Percentiles rank a stretch among this genome's conserved stretches.
Evolutionary conservation across 1,284 basidiomycete species (phyloP).

Genomic region (Papiliotrema fonsecae): DNA sequence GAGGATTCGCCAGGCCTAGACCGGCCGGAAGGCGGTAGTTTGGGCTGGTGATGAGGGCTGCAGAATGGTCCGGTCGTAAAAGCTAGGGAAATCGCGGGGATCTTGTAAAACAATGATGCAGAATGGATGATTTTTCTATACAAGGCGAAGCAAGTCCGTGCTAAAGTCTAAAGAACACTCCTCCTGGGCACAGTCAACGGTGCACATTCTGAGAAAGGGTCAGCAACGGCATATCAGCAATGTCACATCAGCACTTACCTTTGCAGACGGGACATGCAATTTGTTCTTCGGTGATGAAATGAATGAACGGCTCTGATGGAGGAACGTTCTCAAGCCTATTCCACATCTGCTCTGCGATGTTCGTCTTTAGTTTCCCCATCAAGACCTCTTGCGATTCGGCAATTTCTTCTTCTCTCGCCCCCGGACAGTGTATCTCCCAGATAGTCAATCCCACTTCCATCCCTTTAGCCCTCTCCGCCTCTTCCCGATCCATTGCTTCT

Average conservation of each 20-base stretch:
- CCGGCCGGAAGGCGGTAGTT: slow-evolving; percentile 35
- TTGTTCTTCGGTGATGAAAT: no score
- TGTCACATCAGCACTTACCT: no score
- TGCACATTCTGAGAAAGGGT: no score
- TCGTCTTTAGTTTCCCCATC: neutral
- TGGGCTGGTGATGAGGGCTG: neutral
- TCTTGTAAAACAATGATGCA: neutral
- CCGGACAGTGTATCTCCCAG: neutral
- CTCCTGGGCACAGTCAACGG: neutral
- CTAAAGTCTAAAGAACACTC: neutral
- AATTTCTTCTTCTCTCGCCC: neutral
- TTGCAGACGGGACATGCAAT: no score
- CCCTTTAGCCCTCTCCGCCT: neutral
- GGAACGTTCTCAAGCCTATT: neutral
- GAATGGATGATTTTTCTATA: neutral
- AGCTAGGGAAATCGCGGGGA: no score
- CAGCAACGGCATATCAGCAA: no score
- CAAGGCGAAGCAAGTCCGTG: neutral
- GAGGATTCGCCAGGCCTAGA: slow-evolving; percentile 40
- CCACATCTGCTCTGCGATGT: neutral
- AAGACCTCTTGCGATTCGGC: neutral
- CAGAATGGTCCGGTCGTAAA: neutral
- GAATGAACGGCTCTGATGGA: neutral
- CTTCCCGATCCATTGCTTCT: neutral
- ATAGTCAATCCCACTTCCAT: neutral